phyloP scores from a whole-genome alignment of 331 rosid genomes.

The Pyrus hybrid region DNA sequence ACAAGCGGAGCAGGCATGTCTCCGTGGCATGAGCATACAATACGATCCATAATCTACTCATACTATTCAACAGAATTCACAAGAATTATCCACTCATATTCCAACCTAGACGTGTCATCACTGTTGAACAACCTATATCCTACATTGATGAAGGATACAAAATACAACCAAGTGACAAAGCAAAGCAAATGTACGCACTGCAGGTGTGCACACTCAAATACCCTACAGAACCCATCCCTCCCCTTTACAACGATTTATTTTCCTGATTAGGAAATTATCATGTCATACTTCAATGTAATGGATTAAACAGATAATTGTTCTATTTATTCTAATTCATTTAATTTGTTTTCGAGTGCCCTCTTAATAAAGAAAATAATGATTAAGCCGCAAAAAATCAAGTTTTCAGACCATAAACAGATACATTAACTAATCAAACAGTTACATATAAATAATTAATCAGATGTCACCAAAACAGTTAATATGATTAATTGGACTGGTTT shows the following conservation, averaged over 20 bases:
- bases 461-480: background rate
- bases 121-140: background rate
- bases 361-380: background rate
- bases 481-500: background rate
- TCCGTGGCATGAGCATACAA: background rate
- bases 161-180: background rate
- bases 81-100: background rate
- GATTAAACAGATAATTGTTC: background rate
- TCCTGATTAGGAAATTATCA: background rate
- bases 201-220: background rate
- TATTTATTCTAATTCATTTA: background rate
- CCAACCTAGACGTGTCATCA: background rate
- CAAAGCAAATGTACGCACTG: background rate
- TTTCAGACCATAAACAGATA: background rate
- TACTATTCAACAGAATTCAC: background rate
- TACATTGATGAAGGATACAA: background rate
- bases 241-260: background rate
- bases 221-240: background rate
- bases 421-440: background rate
- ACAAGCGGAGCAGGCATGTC: background rate
- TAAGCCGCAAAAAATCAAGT: background rate
- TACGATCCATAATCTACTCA: background rate
- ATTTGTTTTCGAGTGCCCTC: background rate
- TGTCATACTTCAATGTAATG: background rate
- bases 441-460: background rate